Percentiles rank a stretch among this genome's conserved stretches.
phyloP scores from a whole-genome alignment of 345 rosid genomes.

The Syzygium grande region DNA sequence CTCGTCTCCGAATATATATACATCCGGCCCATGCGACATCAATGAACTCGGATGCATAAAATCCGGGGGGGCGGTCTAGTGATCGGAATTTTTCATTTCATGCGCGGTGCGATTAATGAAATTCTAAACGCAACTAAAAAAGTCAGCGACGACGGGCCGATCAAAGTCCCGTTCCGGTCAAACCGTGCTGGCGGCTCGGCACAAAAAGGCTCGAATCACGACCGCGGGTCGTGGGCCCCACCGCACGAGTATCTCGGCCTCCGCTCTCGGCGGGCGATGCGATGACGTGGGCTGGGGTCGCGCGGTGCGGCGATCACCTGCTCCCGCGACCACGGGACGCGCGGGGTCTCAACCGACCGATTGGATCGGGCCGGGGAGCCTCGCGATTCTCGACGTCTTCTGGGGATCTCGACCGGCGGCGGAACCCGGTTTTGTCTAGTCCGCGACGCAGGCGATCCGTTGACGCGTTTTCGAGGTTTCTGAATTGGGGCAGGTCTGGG shows the following conservation, averaged over 20 bases:
- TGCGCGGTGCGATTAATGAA: neutral
- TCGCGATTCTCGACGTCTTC: neutral
- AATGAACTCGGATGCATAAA: no score
- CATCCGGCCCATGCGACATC: neutral
- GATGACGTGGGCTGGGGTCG: neutral
- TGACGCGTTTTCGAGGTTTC: neutral
- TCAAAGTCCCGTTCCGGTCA: neutral
- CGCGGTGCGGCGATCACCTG: neutral
- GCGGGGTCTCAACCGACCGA: neutral
- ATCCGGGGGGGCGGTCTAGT: rapidly evolving
- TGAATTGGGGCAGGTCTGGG: neutral
- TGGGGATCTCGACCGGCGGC: neutral
- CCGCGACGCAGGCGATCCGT: neutral
- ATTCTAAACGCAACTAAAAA: neutral
- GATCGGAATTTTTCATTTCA: neutral
- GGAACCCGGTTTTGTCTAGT: neutral
- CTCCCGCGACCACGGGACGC: neutral
- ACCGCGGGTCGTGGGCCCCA: neutral
- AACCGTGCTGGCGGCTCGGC: neutral
- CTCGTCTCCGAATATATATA: no score
- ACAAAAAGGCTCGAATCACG: no score
- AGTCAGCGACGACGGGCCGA: neutral
- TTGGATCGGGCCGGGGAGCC: neutral
- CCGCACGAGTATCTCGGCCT: neutral
- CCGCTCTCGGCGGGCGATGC: neutral